Evolutionary conservation across 768 basidiomycete genomes (phyloP).

Genomic region (Pilatotrama ljubarskyi): DNA sequence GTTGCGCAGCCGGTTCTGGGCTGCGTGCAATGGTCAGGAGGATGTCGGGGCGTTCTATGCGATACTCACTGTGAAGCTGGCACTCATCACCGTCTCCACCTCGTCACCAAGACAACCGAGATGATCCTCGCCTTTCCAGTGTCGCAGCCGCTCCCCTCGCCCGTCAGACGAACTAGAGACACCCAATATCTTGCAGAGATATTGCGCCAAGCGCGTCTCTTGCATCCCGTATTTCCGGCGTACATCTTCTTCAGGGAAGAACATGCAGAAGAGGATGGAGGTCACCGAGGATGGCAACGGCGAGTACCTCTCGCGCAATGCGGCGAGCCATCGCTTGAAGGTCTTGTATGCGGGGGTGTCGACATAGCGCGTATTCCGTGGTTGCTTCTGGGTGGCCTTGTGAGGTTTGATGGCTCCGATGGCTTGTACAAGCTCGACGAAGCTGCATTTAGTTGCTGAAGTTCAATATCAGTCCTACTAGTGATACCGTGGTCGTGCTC

Average conservation of each 20-base stretch:
- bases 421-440: constrained; percentile 20
- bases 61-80: constrained; percentile 40
- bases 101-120: constrained; percentile 75
- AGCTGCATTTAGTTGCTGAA: constrained; percentile 1
- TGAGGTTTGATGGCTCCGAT: constrained; percentile 17
- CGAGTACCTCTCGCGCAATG: constrained; percentile 20
- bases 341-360: constrained; percentile 16
- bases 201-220: constrained; percentile 57
- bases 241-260: constrained; percentile 85
- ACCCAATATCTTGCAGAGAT: constrained; percentile 48
- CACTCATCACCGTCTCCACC: constrained; percentile 47
- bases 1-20: constrained; percentile 32
- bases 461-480: not conserved
- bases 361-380: not conserved
- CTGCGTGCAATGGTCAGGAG: not conserved
- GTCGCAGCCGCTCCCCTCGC: constrained; percentile 30
- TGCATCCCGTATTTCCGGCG: constrained; percentile 72
- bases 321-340: constrained; percentile 23
- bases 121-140: constrained; percentile 43
- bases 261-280: constrained; percentile 61
- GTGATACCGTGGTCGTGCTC: not conserved
- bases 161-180: constrained; percentile 28
- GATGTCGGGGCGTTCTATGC: not conserved
- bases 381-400: constrained; percentile 6
- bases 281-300: constrained; percentile 44